Evolutionary conservation across 169 alveolate species (phyloP), one percentile per base, ranked within the genome.

Genomic region (Cyclospora cayetanensis): DNA sequence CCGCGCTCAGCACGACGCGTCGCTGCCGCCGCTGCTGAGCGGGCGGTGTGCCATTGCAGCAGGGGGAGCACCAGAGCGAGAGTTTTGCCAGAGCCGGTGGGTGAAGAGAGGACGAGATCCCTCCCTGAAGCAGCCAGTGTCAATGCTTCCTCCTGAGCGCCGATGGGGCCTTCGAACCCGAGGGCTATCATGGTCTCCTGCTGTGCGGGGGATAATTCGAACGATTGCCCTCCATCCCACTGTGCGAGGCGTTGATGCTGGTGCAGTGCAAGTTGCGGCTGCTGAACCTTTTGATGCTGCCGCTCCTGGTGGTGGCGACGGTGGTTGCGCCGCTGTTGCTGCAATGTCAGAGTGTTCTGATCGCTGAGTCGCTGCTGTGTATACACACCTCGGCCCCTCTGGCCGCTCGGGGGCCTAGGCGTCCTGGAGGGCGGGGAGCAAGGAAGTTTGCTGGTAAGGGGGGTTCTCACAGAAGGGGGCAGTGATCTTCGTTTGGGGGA

Each of bases 1-100:
- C n/a, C n/a, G n/a, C n/a, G n/a, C n/a, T n/a, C n/a, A n/a, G n/a
- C n/a, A n/a, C n/a, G n/a, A n/a, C n/a, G n/a, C n/a, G n/a, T 42
- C n/a, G 31, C 29, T 39, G 86, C 41, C 7, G 86, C 87, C 46
- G 87, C 87, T 77, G 87, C 87, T 43, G 66, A 46, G 68, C 87
- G 87, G 20, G 87, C 68, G 50, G 87, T 46, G 68, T 77, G 87
- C 87, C 87, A 77, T 68, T 46, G 87, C 70, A 77, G 87, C 87
- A 77, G 15, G 27, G 87, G 87, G 46, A 77, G 87, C 87, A 77
- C 50, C 68, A 77, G 87, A 18, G 87, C 25, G 25, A 77, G 43
- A 27, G 87, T 35, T 52, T 77, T 77, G 22, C 87, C 87, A 1
- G 87, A 77, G 42, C 87, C 87, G 31, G 87, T 77, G 68, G 87